Base-by-base conservation (phyloP, 805 yeast genomes). In the Candida endomychidarum region DNA sequence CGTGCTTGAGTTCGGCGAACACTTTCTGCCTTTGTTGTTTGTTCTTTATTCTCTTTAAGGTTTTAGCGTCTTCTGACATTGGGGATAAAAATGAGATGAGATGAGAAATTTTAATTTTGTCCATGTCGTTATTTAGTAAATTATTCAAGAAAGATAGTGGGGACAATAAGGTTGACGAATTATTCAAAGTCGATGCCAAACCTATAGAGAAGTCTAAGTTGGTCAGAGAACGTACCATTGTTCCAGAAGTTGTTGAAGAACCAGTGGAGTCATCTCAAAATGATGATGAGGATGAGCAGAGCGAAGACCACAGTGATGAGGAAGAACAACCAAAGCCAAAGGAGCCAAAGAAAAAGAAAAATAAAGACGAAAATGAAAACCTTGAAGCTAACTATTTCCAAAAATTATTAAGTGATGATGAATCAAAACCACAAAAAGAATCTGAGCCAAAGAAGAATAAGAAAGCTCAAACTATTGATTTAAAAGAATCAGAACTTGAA, bases 21-120 rank as follows among this genome's bases (percentile, higher is more conserved):
- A 87, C 70, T 63, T 85, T 78, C 59, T 86, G 93, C 49, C 97
- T 77, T 53, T 79, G 79, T 58, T 80, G 78, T 64, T 87, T 90
- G 61, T 89, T 90, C 58, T 77, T 80, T 42, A 88, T 80, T 29
- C 52, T 53, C 54, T 69, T 69, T 17, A 63, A 49, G 12, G 61
- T 56, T 34, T 58, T 59, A 12, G 63, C 50, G 30, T 59, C 59
- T 10, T 58, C 50, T 15, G 26, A 21, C 24, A 21, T 32, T 9
- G 31, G 12, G 12, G 34, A 19, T 24, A 31, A 14, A n/a, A 8
- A 8, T 23, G 19, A 27, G 28, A 25, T 35, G 49, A 43, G 52
- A 45, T 48, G 51, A 46, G 49, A 40, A 43, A 17, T 21, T 16
- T 32, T 34, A 27, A 18, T 12, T 26, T 18, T 28, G 22, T 42